A percentile compares a stretch with the other conserved stretches of the same genome.
Conservation (phyloP, 192 early-diverging fungal genomes). For the Gamsiella multidivaricata region DNA sequence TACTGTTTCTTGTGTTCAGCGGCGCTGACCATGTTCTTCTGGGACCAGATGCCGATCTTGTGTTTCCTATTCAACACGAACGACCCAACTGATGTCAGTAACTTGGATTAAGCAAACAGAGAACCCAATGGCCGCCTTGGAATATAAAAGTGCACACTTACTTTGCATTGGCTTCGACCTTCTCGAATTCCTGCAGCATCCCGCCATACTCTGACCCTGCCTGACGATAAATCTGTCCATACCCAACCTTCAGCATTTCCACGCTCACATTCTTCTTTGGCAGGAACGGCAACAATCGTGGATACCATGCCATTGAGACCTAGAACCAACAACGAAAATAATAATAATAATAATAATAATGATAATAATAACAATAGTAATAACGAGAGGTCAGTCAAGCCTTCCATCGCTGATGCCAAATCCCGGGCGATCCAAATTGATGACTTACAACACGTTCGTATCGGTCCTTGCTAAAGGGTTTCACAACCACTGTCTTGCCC, state of each 20-base stretch:
- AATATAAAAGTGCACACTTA: constrained; percentile 26
- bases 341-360: neutral
- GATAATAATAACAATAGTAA: too few relatives aligned
- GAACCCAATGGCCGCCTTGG: too few relatives aligned
- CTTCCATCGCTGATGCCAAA: too few relatives aligned
- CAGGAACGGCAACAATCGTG: constrained; percentile 50
- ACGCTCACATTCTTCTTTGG: constrained; percentile 66
- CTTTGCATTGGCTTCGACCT: constrained; percentile 64
- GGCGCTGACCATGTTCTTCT: constrained; percentile 57
- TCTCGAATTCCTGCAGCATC: constrained; percentile 55
- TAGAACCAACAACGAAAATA: constrained; percentile 1
- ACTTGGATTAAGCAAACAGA: too few relatives aligned
- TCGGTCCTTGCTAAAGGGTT: constrained; percentile 64
- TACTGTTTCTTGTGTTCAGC: constrained; percentile 66
- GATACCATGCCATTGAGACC: constrained; percentile 69
- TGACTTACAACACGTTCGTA: constrained; percentile 70
- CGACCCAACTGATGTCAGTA: too few relatives aligned
- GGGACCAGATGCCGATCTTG: constrained; percentile 63
- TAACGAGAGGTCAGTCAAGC: too few relatives aligned
- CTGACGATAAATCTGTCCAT: constrained; percentile 67
- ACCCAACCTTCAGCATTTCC: constrained; percentile 68
- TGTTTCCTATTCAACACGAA: constrained; percentile 29
- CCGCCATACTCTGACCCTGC: constrained; percentile 69
- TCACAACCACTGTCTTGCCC: constrained; percentile 58
- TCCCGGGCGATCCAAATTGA: too few relatives aligned